These are phyloP conservation scores for Arabis alpina DNA, from an alignment of 345 rosid genomes.

Conservation along the genomic window DNA sequence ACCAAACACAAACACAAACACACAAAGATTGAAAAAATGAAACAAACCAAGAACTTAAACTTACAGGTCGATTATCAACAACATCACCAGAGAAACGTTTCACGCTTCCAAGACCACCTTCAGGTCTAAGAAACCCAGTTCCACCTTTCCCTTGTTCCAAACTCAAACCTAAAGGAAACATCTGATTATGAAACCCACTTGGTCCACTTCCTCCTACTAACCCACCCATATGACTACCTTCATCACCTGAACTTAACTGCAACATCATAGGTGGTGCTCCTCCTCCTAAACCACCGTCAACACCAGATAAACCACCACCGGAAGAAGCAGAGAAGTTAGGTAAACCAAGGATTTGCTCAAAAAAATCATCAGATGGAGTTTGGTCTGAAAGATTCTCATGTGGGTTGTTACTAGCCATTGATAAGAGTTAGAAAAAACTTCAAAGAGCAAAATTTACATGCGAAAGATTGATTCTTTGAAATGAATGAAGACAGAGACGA, in stretches of 20 bases:
- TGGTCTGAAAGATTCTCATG: conserved; percentile 48
- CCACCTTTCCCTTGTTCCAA: conserved; percentile 83
- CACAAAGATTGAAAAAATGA: not conserved
- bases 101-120: conserved; percentile 79
- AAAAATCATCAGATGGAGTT: conserved; percentile 79
- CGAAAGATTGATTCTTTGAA: conserved; percentile 45
- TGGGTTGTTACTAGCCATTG: conserved; percentile 80
- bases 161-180: conserved; percentile 86
- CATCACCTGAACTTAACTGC: conserved; percentile 84
- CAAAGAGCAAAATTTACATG: conserved; percentile 49
- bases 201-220: conserved; percentile 60
- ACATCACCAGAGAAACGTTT: conserved; percentile 76
- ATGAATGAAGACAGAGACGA: conserved; percentile 43
- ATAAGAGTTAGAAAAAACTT: conserved; percentile 28
- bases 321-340: conserved; percentile 64
- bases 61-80: conserved; percentile 80
- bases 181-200: conserved; percentile 65
- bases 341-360: conserved; percentile 85
- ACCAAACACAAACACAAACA: conserved; percentile 14
- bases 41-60: conserved; percentile 20
- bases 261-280: conserved; percentile 76
- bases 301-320: conserved; percentile 57
- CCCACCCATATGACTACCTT: conserved; percentile 53
- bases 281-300: conserved; percentile 53
- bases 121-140: conserved; percentile 69